Percentiles rank a stretch among this genome's conserved stretches.
phyloP scores from a whole-genome alignment of 2,329 filamentous ascomycete species.

The Trichophyton verrucosum region DNA sequence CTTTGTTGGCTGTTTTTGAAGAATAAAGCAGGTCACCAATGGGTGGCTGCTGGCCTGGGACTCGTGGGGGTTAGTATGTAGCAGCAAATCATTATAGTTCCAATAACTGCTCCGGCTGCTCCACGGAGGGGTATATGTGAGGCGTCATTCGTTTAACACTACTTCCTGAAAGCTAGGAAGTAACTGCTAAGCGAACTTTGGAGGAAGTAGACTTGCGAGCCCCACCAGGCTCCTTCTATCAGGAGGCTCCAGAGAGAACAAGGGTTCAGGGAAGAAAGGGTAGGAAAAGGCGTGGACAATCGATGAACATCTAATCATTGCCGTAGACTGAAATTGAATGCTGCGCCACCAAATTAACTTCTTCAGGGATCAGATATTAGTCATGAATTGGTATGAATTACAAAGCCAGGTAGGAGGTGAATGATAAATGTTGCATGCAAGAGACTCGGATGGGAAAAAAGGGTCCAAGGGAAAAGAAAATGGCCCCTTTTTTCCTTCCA shows the following conservation, averaged over 20 bases:
- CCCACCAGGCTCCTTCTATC: not conserved
- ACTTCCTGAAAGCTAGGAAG: not conserved
- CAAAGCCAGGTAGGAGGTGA: not conserved
- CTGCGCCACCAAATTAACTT: constrained; percentile 2
- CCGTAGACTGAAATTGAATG: not conserved
- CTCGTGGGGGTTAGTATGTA: not conserved
- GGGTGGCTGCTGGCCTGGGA: not conserved
- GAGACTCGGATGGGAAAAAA: not conserved
- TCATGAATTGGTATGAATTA: constrained; percentile 3
- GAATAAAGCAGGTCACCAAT: not conserved
- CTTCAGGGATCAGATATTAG: not conserved
- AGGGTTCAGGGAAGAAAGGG: not conserved
- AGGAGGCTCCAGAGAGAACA: not conserved
- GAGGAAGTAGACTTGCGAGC: not conserved
- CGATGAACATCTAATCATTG: not conserved
- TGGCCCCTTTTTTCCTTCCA: not conserved
- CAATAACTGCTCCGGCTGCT: not conserved
- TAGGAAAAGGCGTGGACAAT: not conserved
- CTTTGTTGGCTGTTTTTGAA: not conserved
- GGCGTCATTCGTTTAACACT: not conserved
- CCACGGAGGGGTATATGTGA: not conserved
- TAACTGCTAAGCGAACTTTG: not conserved
- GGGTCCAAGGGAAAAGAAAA: not conserved
- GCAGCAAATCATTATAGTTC: not conserved
- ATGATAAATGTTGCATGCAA: constrained; percentile 5